A percentile compares a stretch with the other conserved stretches of the same genome.
These are phyloP conservation scores for Torulaspora quercuum DNA, from an alignment of 805 yeast genomes.

Conservation along the genomic window DNA sequence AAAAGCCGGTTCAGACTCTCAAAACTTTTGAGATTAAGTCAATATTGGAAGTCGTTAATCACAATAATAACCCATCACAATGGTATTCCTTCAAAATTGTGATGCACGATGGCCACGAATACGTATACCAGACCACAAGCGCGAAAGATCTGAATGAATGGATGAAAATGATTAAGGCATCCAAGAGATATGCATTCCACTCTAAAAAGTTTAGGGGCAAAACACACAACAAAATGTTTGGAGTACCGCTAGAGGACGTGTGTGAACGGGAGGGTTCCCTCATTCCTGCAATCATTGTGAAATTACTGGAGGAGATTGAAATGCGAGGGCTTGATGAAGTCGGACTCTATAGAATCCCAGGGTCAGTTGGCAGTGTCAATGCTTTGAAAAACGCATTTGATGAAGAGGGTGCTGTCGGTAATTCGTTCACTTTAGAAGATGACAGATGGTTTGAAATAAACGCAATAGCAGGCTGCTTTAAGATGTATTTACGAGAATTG, in stretches of 20 bases:
- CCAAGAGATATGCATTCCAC: slow-evolving; percentile 43
- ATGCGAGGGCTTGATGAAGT: slow-evolving; percentile 84
- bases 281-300: slow-evolving; percentile 64
- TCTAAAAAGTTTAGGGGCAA: slow-evolving; percentile 41
- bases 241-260: slow-evolving; percentile 74
- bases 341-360: slow-evolving; percentile 79
- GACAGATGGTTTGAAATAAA: slow-evolving; percentile 74
- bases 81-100: slow-evolving; percentile 40
- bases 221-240: slow-evolving; percentile 62
- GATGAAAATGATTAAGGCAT: slow-evolving; percentile 48
- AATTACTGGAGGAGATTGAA: slow-evolving; percentile 72
- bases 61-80: slow-evolving; percentile 24
- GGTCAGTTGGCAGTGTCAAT: slow-evolving; percentile 57
- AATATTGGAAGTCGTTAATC: slow-evolving; percentile 39
- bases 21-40: slow-evolving; percentile 43
- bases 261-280: slow-evolving; percentile 65
- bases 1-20: slow-evolving; percentile 50
- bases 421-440: slow-evolving; percentile 45
- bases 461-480: slow-evolving; percentile 84
- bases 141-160: slow-evolving; percentile 69
- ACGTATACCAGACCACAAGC: slow-evolving; percentile 61
- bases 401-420: slow-evolving; percentile 43
- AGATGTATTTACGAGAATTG: slow-evolving; percentile 75
- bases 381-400: slow-evolving; percentile 53
- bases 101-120: slow-evolving; percentile 49